Base-by-base conservation (phyloP, 2,329 filamentous ascomycete species). In the Fusarium lateritium region DNA sequence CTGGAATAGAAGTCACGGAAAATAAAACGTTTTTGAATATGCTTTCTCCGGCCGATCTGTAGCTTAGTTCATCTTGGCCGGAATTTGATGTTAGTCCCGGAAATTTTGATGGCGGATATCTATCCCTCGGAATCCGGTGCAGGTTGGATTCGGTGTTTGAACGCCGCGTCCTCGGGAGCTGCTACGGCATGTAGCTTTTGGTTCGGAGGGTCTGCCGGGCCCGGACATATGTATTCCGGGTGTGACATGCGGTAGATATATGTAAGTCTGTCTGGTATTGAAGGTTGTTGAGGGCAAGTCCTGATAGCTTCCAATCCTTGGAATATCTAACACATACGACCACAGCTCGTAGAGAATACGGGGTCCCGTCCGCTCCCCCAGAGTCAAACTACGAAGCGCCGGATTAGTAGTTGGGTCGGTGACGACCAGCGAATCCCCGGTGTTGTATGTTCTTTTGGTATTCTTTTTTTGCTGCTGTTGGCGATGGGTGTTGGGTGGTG, bases 291-390 rank as follows among this genome's bases (percentile, higher is more conserved):
- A 40, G 53, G 49, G 8, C 21, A 21, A 55, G 28, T 19, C 19
- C 21, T 55, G 34, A 47, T 43, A 60, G 28, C 14, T 42, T 44
- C 22, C 21, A 49, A 21, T 6, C 17, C 15, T n/a, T 14, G 19
- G 6, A 14, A 10, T 9, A 4, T 2, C 21, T 4, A 40, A 15
- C 55, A 71, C 65, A 71, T 71, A 70, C 59, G 65, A 67, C 62
- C 68, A 70, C 34, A 69, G 68, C 53, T 54, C 47, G 42, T 39
- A 52, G 56, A 46, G 34, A 67, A 62, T 46, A 64, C 68, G 28
- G 65, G 65, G 61, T 70, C 68, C 58, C 65, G 65, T 69, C 56
- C 21, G 67, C 53, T 69, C 65, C 55, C 63, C 59, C 39, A 40
- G 39, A 24, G 65, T 65, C 62, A 67, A 69, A 31, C 59, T 56